These are phyloP conservation scores for Anisodus tanguticus DNA, from an alignment of 257 asterid species.

Conservation along the genomic window DNA sequence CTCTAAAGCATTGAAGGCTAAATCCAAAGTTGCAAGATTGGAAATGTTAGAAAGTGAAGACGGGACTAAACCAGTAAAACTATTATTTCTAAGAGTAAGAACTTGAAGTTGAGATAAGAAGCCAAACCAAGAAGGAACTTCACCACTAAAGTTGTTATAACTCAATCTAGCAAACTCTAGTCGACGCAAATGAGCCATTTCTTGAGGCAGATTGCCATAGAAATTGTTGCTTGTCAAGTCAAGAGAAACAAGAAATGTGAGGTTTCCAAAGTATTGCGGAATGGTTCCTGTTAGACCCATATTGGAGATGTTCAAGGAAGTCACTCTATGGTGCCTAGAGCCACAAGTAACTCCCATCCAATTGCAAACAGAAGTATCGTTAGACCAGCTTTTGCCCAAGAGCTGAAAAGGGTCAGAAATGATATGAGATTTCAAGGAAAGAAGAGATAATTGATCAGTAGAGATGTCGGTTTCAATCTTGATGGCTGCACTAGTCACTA, in stretches of 20 bases:
- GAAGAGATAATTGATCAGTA: constrained; percentile 29
- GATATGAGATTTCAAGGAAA: constrained; percentile 22
- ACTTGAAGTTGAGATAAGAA: background rate
- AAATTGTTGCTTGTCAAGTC: constrained; percentile 16
- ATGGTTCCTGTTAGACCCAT: constrained; percentile 27
- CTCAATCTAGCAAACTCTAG: background rate
- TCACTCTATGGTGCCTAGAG: constrained; percentile 1
- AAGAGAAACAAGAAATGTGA: constrained; percentile 29
- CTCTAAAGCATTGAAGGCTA: constrained; percentile 1
- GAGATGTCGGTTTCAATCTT: constrained; percentile 19
- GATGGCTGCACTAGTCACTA: background rate
- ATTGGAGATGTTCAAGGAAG: constrained; percentile 19
- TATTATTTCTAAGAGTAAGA: background rate
- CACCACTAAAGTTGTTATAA: constrained; percentile 8
- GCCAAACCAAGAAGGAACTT: constrained; percentile 22
- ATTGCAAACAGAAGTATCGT: constrained; percentile 23
- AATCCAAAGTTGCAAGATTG: constrained; percentile 13
- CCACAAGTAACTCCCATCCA: constrained; percentile 38
- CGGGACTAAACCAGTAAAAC: constrained; percentile 27
- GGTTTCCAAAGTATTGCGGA: constrained; percentile 18
- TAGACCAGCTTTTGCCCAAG: constrained; percentile 29
- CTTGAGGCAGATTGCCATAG: constrained; percentile 24
- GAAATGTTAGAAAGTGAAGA: background rate
- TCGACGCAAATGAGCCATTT: constrained; percentile 12
- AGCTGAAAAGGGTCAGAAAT: constrained; percentile 24